A percentile compares a stretch with the other conserved stretches of the same genome.
phyloP scores from a whole-genome alignment of 2,329 filamentous ascomycete species.

The Neofusicoccum laricinum region DNA sequence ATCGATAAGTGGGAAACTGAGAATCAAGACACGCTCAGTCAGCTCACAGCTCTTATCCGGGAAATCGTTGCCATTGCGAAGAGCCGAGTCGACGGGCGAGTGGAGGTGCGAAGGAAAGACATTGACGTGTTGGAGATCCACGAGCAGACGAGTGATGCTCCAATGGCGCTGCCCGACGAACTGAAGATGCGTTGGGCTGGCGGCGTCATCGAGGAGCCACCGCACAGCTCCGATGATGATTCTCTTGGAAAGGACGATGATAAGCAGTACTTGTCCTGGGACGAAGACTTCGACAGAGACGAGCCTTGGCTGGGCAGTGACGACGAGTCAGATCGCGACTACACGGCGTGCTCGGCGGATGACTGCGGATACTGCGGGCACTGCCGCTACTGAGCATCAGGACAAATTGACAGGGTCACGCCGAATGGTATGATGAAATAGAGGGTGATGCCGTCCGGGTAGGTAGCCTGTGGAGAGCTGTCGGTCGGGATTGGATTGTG shows the following conservation, averaged over 20 bases:
- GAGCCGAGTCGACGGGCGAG: constrained; percentile 19
- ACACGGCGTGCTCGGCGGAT: constrained; percentile 35
- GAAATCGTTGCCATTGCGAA: constrained; percentile 30
- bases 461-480: too few relatives aligned
- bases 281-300: not conserved
- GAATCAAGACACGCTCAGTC: constrained; percentile 30
- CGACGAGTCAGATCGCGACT: constrained; percentile 27
- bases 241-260: not conserved
- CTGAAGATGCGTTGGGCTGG: not conserved
- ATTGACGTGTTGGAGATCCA: constrained; percentile 35
- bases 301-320: constrained; percentile 21
- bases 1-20: constrained; percentile 43
- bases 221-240: not conserved
- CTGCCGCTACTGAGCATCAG: constrained; percentile 22
- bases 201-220: not conserved
- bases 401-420: too few relatives aligned
- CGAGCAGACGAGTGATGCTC: constrained; percentile 21
- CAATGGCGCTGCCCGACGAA: constrained; percentile 14
- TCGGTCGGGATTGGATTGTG: too few relatives aligned
- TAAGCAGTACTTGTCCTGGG: not conserved
- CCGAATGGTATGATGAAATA: too few relatives aligned
- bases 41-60: constrained; percentile 29
- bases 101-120: constrained; percentile 36
- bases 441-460: too few relatives aligned
- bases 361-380: constrained; percentile 38